Conservation (phyloP, 345 rosid species). For the Dipteronia dyeriana region DNA sequence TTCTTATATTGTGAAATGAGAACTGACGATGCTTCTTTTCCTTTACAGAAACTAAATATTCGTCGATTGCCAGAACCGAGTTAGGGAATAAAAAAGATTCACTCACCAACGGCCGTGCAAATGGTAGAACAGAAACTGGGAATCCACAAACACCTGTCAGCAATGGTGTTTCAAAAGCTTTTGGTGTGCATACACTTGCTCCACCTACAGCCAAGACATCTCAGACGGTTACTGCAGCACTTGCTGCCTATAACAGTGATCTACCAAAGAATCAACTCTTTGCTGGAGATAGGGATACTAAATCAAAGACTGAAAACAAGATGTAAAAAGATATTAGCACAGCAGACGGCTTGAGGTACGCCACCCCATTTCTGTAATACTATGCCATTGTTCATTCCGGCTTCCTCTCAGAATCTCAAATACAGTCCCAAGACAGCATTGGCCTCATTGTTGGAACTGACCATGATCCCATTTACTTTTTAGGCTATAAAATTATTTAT, state of each 20-base stretch:
- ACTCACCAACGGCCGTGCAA: conserved; percentile 37
- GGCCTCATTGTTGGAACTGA: conserved; percentile 28
- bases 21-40: conserved; percentile 21
- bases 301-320: conserved; percentile 38
- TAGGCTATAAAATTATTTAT: conserved; percentile 20
- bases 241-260: conserved; percentile 32
- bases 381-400: conserved; percentile 16
- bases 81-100: conserved; percentile 45
- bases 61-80: conserved; percentile 65
- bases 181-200: conserved; percentile 24
- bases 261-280: conserved; percentile 39
- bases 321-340: conserved; percentile 18
- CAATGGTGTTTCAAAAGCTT: conserved; percentile 51
- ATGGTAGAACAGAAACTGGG: conserved; percentile 47
- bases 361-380: conserved; percentile 8
- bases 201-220: conserved; percentile 38
- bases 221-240: conserved; percentile 29
- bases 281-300: conserved; percentile 44
- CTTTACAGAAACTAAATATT: conserved; percentile 69
- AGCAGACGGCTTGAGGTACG: conserved; percentile 28
- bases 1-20: conserved; percentile 20
- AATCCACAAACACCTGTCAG: conserved; percentile 41
- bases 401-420: conserved; percentile 11
- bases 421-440: conserved; percentile 13
- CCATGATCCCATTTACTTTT: conserved; percentile 25